Base-by-base conservation (phyloP, 768 basidiomycete species). In the Leccinum fibrillosum region DNA sequence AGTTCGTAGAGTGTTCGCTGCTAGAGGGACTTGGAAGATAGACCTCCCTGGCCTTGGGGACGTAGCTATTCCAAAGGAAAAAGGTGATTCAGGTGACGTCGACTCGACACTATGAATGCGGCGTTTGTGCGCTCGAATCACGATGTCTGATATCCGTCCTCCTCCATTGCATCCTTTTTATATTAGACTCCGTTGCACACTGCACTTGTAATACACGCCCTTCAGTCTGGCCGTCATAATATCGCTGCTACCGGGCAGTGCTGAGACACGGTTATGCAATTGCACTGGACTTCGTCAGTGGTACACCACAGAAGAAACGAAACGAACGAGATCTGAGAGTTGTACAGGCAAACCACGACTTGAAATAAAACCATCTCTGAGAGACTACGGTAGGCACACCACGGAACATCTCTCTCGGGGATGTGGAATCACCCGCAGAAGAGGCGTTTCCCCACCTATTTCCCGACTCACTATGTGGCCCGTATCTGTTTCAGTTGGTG, bases 11-110 rank as follows among this genome's bases (percentile, higher is more conserved):
- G 78, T 84, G 19, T 76, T 90, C 53, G 80, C 83, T 50, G 68
- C 80, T 25, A 75, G 79, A 57, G 85, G 82, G 25, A 83, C 82
- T 11, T 90, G 88, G 86, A 85, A 82, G 60, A 69, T 93, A 30
- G 77, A 78, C 3, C 75, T 92, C 5, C 90, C 90, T 35, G 88
- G 87, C 28, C 71, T 92, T 39, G 72, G 78, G 39, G 78, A 67
- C 54, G 66, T 72, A 26, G 58, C 64, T 42, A 65, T 60, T 17
- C 53, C 52, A 52, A 66, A 54, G 21, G 66, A 66, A 60, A 66
- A 74, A 49, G 79, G 78, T 60, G 64, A 54, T 21, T 56, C 57
- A 53, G 45, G 12, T 54, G 49, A n/a, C 42, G 15, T 28, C 35
- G 50, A 55, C 11, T 47, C 42, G 50, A 52, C 4, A 37, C 25